Evolutionary conservation across 495 filamentous ascomycete species (phyloP), one percentile per base, ranked within the genome.

Genomic region (Sporormia fimetaria): DNA sequence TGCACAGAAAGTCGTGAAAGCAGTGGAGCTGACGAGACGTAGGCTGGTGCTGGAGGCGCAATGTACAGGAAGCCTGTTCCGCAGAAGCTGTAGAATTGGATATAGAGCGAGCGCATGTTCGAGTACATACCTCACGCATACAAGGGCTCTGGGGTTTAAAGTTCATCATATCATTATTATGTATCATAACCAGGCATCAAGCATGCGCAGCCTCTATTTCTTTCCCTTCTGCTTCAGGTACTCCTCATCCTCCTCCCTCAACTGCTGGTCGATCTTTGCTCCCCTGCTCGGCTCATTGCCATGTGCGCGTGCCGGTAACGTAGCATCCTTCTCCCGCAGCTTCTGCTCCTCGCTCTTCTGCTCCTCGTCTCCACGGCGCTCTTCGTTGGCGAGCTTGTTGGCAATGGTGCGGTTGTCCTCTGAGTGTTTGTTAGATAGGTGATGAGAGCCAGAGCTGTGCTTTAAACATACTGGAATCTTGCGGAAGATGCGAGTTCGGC

Each of bases 341-440:
- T 66, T 82, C 73, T 43, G 54, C 67, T 52, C 37, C 34, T 42
- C 27, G 28, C 33, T 39, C 18, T 28, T 24, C 12, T 16, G 8
- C 16, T 40, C 36, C n/a, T 24, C 21, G 6, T 47, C 27, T 2
- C 29, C 32, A 25, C 76, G 55, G 10, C 67, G 64, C 65, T 73
- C 59, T 51, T 81, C 78, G 7, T 74, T 69, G 6, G 67, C 80
- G 20, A 85, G 68, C 54, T 74, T 78, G 67, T 87, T 85, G 47
- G 77, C 78, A 49, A 92, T 87, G 21, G 80, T 73, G 50, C 84
- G 71, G 53, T 83, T 62, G 55, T 88, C 83, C 71, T 92, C 79
- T 86, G 39, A 28, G 29, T 14, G 34, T 3, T 39, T 18, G 42
- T 5, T 23, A 22, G 7, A 26, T 6, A 35, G 21, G 42, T 4